These are phyloP conservation scores for Cladosporium sp. DNA, from an alignment of 2,329 filamentous ascomycete species.

Conservation along the genomic window DNA sequence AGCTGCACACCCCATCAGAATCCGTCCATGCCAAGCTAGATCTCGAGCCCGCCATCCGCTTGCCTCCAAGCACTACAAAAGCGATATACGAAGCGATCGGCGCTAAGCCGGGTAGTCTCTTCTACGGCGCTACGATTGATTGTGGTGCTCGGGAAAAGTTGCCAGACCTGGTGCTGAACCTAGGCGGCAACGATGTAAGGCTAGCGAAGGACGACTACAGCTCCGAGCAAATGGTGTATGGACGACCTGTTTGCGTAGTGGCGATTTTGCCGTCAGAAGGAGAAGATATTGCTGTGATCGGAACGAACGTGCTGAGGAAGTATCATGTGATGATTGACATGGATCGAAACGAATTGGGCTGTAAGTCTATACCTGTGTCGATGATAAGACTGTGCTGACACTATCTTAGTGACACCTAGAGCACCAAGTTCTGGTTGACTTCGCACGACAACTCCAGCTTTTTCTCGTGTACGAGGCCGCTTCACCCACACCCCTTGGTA, in stretches of 20 bases:
- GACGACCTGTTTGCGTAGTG: background rate
- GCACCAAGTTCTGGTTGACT: no score
- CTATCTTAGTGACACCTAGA: background rate
- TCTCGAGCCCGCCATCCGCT: background rate
- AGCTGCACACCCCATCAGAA: background rate
- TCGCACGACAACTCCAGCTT: no score
- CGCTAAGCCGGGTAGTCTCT: background rate
- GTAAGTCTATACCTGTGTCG: background rate
- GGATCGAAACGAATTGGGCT: conserved; percentile 1
- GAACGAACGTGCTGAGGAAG: background rate
- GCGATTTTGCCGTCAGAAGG: background rate
- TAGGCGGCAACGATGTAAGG: background rate
- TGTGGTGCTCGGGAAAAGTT: background rate
- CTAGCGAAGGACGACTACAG: conserved; percentile 6
- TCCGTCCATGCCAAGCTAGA: background rate
- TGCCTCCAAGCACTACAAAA: background rate
- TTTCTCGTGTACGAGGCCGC: no score
- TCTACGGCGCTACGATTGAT: background rate
- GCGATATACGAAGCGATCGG: background rate
- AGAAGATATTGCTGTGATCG: conserved; percentile 1
- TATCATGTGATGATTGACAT: background rate
- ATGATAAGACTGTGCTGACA: background rate
- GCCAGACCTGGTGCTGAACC: conserved; percentile 3
- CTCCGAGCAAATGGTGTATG: background rate
- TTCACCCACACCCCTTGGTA: no score